Evolutionary conservation across 495 filamentous ascomycete genomes (phyloP).

Genomic region (Aspergillus baeticus): DNA sequence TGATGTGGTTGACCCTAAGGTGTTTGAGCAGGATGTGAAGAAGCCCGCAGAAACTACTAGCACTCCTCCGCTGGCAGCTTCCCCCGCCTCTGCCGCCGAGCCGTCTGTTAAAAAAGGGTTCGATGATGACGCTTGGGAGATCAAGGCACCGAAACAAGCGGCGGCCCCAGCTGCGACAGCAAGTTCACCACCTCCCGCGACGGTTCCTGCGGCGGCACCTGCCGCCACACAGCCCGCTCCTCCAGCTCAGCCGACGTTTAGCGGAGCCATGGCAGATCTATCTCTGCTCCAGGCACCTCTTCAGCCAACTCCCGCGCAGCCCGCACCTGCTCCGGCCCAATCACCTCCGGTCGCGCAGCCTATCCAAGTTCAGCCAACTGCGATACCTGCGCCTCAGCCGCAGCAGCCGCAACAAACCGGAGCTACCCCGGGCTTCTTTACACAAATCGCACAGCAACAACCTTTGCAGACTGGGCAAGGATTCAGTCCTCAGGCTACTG

Average conservation of each 20-base stretch:
- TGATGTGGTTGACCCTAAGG: conserved; percentile 83
- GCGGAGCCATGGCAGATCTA: conserved; percentile 75
- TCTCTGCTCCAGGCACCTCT: conserved; percentile 74
- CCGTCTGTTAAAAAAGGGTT: conserved; percentile 64
- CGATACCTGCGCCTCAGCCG: conserved; percentile 46
- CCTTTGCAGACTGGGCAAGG: conserved; percentile 18
- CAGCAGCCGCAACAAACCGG: conserved; percentile 50
- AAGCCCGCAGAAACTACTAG: conserved; percentile 48
- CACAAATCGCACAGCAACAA: conserved; percentile 44
- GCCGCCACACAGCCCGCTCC: no score
- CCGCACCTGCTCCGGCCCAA: conserved; percentile 34
- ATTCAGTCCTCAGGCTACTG: conserved; percentile 44
- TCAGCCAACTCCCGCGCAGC: conserved; percentile 66
- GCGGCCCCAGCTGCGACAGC: conserved; percentile 31
- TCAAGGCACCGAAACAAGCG: conserved; percentile 78
- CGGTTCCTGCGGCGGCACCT: conserved; percentile 40
- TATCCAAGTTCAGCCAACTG: conserved; percentile 47
- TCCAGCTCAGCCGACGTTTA: conserved; percentile 58
- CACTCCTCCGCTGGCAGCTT: conserved; percentile 40
- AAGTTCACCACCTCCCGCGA: conserved; percentile 29
- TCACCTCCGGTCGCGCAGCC: conserved; percentile 21
- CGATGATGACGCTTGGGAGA: conserved; percentile 97
- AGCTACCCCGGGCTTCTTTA: conserved; percentile 52
- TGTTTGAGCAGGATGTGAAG: conserved; percentile 60
- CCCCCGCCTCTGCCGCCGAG: conserved; percentile 27